Base-by-base conservation (phyloP, 495 filamentous ascomycete genomes). In the Penicillium cosmopolitanum region DNA sequence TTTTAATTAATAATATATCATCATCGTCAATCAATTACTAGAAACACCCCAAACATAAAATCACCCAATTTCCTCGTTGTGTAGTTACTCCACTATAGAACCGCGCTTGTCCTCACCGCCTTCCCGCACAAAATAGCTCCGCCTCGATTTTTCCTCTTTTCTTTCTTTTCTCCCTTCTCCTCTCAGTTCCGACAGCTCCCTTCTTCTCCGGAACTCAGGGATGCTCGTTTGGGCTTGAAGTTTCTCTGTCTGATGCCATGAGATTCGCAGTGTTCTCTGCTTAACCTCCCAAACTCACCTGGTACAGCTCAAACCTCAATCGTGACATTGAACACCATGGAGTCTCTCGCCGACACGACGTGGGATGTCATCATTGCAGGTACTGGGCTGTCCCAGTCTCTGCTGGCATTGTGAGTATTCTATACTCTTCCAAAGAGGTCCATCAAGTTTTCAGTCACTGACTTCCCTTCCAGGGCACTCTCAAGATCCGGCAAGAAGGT, bases 361-460 rank as follows among this genome's bases (percentile, higher is more conserved):
- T 98, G 96, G 96, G 95, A 98, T 78, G 87, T 96, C 65, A 80
- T 95, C 56, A 91, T 98, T 61, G 83, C 85, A 60, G 96, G 96
- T 62, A 98, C 95, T 51, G 95, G 92, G 50, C 72, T 98, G 62
- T 83, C 87, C 64, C 90, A 97, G 73, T 97, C 93, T 46, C 87
- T 98, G 54, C 84, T 98, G 62, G 94, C 95, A 61, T 80, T 97
- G 95, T 98, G 84, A 82, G 90, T 79, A 50, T 59, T 43, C 36
- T 31, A 50, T 31, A 3, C 44, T 52, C 50, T 58, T 53, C 55
- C 65, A 62, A 31, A 56, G 46, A 60, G 42, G 28, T 31, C 28
- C 8, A 62, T 47, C 56, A 23, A 44, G 55, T 51, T 3, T 82
- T 87, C 87, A 83, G 65, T 68, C 86, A 84, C 75, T 74, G 66